Percentiles rank a stretch among this genome's conserved stretches.
Conservation (phyloP, 2,329 filamentous ascomycete genomes). For the Colletotrichum cordylinicola region DNA sequence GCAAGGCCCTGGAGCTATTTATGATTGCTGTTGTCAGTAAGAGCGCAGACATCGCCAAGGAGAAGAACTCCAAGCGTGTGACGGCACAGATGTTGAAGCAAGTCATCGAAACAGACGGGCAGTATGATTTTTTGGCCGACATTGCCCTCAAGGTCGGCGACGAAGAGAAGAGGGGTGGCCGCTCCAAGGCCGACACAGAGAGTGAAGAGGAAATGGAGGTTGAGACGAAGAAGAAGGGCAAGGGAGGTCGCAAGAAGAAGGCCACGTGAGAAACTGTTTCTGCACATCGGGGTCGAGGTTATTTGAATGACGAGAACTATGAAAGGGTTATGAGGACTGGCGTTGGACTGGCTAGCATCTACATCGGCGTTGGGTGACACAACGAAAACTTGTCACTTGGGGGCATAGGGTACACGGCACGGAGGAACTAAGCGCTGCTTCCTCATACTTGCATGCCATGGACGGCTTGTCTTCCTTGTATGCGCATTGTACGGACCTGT, state of each 20-base stretch:
- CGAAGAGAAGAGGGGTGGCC: constrained; percentile 55
- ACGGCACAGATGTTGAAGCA: constrained; percentile 91
- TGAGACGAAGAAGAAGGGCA: constrained; percentile 54
- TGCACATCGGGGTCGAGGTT: not conserved
- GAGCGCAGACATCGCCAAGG: constrained; percentile 82
- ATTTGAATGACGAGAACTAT: constrained; percentile 18
- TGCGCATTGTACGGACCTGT: constrained; percentile 4
- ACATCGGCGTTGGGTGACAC: constrained; percentile 29
- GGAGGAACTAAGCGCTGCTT: constrained; percentile 20
- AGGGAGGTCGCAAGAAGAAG: constrained; percentile 58
- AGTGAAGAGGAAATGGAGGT: constrained; percentile 55
- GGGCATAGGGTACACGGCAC: constrained; percentile 9
- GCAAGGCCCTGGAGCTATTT: constrained; percentile 94
- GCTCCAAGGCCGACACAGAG: constrained; percentile 55
- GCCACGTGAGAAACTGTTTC: constrained; percentile 22
- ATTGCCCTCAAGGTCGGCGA: constrained; percentile 83
- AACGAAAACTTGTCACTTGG: constrained; percentile 18
- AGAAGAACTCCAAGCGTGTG: constrained; percentile 87
- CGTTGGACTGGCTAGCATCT: constrained; percentile 30
- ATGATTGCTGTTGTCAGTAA: constrained; percentile 95
- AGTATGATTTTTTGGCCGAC: constrained; percentile 92
- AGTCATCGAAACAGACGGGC: constrained; percentile 85
- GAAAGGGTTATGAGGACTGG: constrained; percentile 24
- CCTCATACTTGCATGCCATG: constrained; percentile 12
- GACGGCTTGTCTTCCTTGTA: constrained; percentile 15